Evolutionary conservation across 441 rosid species (phyloP).

Genomic region (Metrosideros polymorpha): DNA sequence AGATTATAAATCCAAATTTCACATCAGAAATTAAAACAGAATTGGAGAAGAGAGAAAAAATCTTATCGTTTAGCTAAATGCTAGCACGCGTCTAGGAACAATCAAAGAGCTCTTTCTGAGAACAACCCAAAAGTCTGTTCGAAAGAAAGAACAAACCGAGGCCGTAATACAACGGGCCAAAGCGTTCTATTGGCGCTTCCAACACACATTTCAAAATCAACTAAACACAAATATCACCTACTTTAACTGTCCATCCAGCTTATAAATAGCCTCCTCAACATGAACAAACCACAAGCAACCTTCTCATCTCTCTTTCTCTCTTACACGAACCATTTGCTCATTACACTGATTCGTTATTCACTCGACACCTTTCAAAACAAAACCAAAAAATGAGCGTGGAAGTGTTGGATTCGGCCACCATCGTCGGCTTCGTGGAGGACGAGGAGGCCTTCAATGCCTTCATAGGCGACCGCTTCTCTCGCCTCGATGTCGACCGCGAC

Average conservation of each 20-base stretch:
- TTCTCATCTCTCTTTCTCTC: neutral
- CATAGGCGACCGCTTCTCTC: slow-evolving; percentile 11
- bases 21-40: no score
- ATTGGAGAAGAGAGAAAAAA: neutral
- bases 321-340: neutral
- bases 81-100: no score
- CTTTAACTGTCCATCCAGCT: neutral
- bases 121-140: neutral
- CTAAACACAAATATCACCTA: fast-evolving
- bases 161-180: neutral
- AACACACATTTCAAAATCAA: neutral
- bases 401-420: slow-evolving; percentile 25
- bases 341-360: neutral
- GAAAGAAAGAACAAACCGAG: neutral
- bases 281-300: no score
- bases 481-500: slow-evolving; percentile 20
- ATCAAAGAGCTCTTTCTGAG: neutral
- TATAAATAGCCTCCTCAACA: neutral
- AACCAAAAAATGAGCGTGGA: slow-evolving; percentile 31
- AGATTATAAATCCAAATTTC: neutral
- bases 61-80: neutral
- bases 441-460: slow-evolving; percentile 30
- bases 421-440: slow-evolving; percentile 29
- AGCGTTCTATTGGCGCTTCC: neutral
- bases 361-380: neutral